phyloP scores from a whole-genome alignment of 1,284 basidiomycete genomes.

The Rhodotorula sp. region DNA sequence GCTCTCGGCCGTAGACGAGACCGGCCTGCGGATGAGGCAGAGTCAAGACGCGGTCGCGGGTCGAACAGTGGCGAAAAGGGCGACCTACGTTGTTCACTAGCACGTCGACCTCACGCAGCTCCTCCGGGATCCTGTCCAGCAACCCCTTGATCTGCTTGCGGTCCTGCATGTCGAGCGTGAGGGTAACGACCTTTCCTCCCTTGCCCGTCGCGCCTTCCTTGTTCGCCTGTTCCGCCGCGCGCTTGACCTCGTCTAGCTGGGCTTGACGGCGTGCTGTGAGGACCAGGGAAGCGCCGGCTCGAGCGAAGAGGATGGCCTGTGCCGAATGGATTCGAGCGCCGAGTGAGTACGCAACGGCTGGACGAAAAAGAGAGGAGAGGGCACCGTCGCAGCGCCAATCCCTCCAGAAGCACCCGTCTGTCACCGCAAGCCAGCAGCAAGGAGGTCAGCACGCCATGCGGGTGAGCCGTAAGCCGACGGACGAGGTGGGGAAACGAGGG shows the following conservation, averaged over 20 bases:
- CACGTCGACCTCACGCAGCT: conserved; percentile 62
- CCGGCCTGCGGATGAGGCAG: conserved; percentile 52
- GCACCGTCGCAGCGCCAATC: conserved; percentile 33
- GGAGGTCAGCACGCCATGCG: not conserved
- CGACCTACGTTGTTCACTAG: conserved; percentile 71
- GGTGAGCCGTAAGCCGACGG: not conserved
- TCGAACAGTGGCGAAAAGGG: not conserved
- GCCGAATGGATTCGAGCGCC: not conserved
- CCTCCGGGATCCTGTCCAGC: conserved; percentile 64
- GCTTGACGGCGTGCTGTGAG: conserved; percentile 51
- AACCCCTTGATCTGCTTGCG: conserved; percentile 63
- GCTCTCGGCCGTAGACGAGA: conserved; percentile 73
- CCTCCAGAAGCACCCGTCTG: conserved; percentile 33
- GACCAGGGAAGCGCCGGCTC: conserved; percentile 52
- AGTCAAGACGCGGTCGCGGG: not conserved
- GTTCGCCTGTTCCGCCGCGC: conserved; percentile 65
- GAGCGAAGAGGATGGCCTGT: conserved; percentile 72
- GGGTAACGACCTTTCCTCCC: conserved; percentile 62
- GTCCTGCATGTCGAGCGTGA: conserved; percentile 74
- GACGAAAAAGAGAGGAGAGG: not conserved
- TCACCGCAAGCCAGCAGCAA: not conserved
- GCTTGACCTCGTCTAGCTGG: conserved; percentile 45
- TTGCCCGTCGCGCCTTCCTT: conserved; percentile 66
- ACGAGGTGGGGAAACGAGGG: not conserved
- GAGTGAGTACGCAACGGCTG: not conserved